Evolutionary conservation across 2,329 filamentous ascomycete species (phyloP).

Genomic region (Pestalotiopsis sp.): DNA sequence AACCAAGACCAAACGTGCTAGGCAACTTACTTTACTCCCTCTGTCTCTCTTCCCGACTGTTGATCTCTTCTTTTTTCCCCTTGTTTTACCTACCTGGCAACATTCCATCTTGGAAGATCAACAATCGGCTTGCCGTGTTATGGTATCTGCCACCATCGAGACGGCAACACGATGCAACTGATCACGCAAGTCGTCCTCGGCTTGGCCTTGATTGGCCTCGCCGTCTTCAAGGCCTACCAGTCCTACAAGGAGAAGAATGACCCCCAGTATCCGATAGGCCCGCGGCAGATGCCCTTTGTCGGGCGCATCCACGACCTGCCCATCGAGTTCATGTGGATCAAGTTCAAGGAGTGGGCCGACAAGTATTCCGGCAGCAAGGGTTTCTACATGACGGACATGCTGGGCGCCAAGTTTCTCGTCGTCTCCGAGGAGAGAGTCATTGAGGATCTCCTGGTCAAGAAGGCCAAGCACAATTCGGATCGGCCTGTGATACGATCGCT

Average conservation of each 20-base stretch:
- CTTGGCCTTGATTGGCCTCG: constrained; percentile 22
- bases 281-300: constrained; percentile 35
- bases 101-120: neutral
- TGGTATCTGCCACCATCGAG: neutral
- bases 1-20: neutral
- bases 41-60: neutral
- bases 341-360: constrained; percentile 46
- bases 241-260: constrained; percentile 33
- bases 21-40: neutral
- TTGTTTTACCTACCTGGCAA: neutral
- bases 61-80: neutral
- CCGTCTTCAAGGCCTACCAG: constrained; percentile 27
- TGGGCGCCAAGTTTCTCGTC: constrained; percentile 40
- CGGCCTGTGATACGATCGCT: constrained; percentile 49
- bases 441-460: constrained; percentile 54
- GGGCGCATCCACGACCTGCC: constrained; percentile 48
- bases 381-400: constrained; percentile 37
- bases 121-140: neutral
- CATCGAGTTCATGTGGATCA: constrained; percentile 54
- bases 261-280: constrained; percentile 32
- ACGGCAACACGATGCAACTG: constrained; percentile 25
- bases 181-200: constrained; percentile 25
- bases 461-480: constrained; percentile 54
- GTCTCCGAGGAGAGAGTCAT: constrained; percentile 54
- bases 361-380: constrained; percentile 31